phyloP scores from a whole-genome alignment of 768 basidiomycete species.

The Mrakia frigida region DNA sequence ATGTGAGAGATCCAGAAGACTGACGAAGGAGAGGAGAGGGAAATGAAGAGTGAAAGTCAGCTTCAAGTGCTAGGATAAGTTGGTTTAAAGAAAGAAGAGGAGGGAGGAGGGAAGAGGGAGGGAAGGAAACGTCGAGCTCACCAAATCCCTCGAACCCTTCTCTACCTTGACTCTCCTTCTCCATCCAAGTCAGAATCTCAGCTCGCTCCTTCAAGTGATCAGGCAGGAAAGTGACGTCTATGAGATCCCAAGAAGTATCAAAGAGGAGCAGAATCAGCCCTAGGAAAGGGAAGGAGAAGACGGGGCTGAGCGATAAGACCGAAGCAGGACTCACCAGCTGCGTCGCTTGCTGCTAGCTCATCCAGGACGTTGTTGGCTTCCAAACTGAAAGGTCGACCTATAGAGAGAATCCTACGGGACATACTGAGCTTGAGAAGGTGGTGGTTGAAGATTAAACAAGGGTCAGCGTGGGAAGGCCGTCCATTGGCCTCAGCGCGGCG shows the following conservation, averaged over 20 bases:
- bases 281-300: not conserved
- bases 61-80: no score
- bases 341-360: not conserved
- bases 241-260: no score
- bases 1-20: conserved; percentile 21
- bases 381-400: conserved; percentile 4
- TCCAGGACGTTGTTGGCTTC: conserved; percentile 17
- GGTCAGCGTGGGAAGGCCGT: no score
- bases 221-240: conserved; percentile 16
- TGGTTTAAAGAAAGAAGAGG: no score
- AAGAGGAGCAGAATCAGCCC: not conserved
- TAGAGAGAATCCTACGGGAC: conserved; percentile 15
- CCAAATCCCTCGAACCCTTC: conserved; percentile 15
- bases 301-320: not conserved
- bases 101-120: no score
- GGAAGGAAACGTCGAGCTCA: conserved; percentile 2
- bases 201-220: not conserved
- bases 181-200: conserved; percentile 13
- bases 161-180: not conserved
- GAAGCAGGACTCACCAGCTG: not conserved
- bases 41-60: no score
- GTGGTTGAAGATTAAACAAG: not conserved
- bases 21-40: not conserved
- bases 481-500: no score
- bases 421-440: not conserved